phyloP scores from a whole-genome alignment of 2,329 filamentous ascomycete species.

The Penicillium sp. region DNA sequence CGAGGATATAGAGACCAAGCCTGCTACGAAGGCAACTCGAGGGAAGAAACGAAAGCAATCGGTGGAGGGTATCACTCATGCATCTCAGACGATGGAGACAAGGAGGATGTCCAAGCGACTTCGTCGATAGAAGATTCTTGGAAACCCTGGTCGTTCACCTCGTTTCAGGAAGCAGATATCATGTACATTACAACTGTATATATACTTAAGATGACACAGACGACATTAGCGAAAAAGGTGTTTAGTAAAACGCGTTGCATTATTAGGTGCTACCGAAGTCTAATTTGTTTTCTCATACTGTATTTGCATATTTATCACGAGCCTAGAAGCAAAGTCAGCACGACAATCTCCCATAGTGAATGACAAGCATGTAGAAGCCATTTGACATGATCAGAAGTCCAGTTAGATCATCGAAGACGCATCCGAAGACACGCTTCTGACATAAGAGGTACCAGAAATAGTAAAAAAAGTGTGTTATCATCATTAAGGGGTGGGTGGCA shows the following conservation, averaged over 20 bases:
- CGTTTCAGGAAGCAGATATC: too few species aligned
- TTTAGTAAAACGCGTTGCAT: not conserved
- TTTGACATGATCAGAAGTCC: constrained; percentile 71
- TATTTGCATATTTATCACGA: not conserved
- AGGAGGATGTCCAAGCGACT: constrained; percentile 37
- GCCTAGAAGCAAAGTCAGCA: constrained; percentile 25
- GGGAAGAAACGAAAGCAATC: constrained; percentile 23
- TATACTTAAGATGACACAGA: not conserved
- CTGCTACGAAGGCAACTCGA: constrained; percentile 5
- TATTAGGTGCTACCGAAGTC: not conserved
- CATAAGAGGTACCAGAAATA: constrained; percentile 98
- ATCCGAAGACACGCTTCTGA: constrained; percentile 60
- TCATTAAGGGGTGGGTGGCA: constrained; percentile 30
- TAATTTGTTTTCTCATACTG: not conserved
- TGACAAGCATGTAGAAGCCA: constrained; percentile 7
- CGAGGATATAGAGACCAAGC: constrained; percentile 22
- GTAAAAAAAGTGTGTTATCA: constrained; percentile 73
- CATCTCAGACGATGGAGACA: constrained; percentile 27
- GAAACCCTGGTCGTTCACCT: not conserved
- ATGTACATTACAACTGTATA: not conserved
- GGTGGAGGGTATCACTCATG: constrained; percentile 22
- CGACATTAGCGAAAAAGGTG: not conserved
- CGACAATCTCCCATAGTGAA: constrained; percentile 15
- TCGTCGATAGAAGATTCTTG: constrained; percentile 11
- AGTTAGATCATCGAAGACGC: constrained; percentile 74